Evolutionary conservation across 805 yeast species (phyloP).

Genomic region (Saccharomycopsis amapae): DNA sequence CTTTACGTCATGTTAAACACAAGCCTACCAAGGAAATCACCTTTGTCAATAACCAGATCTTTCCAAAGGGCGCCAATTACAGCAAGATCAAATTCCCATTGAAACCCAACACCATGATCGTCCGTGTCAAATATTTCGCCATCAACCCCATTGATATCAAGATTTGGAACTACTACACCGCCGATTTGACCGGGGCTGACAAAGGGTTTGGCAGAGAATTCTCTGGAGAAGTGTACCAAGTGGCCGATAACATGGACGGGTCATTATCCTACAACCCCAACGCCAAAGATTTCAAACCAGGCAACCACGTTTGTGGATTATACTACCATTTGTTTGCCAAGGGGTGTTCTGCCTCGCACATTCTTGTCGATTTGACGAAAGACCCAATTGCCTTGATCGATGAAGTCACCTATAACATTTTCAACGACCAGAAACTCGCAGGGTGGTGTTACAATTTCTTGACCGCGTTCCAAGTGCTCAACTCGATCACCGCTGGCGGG

Average conservation of each 20-base stretch:
- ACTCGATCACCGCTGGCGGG: conserved; percentile 24
- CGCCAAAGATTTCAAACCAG: conserved; percentile 31
- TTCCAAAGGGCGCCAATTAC: conserved; percentile 41
- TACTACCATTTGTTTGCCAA: conserved; percentile 44
- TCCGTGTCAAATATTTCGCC: conserved; percentile 52
- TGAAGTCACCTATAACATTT: conserved; percentile 30
- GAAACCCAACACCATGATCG: conserved; percentile 40
- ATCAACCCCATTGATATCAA: conserved; percentile 62
- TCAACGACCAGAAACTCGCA: conserved; percentile 45
- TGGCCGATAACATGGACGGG: conserved; percentile 30
- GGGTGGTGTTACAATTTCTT: conserved; percentile 57
- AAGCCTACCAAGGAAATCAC: conserved; percentile 46
- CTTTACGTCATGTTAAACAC: conserved; percentile 43
- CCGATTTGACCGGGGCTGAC: conserved; percentile 44
- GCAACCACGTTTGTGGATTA: conserved; percentile 62
- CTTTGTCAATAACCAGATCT: conserved; percentile 29
- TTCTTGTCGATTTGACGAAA: conserved; percentile 44
- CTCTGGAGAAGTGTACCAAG: conserved; percentile 49
- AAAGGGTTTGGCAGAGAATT: conserved; percentile 69
- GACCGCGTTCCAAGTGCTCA: conserved; percentile 48
- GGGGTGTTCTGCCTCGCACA: conserved; percentile 54
- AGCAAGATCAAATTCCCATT: conserved; percentile 46
- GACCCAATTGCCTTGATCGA: conserved; percentile 47
- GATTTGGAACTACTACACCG: conserved; percentile 47
- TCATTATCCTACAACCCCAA: conserved; percentile 25